Evolutionary conservation across 495 filamentous ascomycete genomes (phyloP), one percentile per base, ranked within the genome.

Genomic region (Cairneyella variabilis): DNA sequence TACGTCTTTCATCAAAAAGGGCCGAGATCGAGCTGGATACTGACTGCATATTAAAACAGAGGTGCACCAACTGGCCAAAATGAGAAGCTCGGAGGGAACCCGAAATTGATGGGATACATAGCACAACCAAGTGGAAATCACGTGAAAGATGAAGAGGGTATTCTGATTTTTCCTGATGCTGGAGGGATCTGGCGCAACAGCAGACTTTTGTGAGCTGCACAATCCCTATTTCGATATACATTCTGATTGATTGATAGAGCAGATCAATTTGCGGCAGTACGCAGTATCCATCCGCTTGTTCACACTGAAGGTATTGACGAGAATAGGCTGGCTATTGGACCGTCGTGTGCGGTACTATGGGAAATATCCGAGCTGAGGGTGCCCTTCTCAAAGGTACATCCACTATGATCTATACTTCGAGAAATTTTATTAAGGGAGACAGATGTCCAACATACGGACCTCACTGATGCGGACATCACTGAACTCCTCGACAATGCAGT

Each of bases 161-260:
- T 82, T 42, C 66, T 80, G 45, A 68, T 73, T 66, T 56, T 87
- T 32, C 76, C 82, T 28, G 85, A 89, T 57, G 76, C 86, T 63
- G 75, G 85, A 60, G 78, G 85, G 54, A 77, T 88, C 64, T 89
- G 80, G 75, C 71, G 78, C 65, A 93, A 92, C 71, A 71, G 79
- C 65, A 76, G 49, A 44, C 48, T 51, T 44, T 18, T 52, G 37
- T 52, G 25, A 30, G 49, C 20, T 28, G 4, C 12, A 10, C 20
- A 17, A 12, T 38, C 10, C 22, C 6, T 21, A 22, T 36, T 2
- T 16, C 18, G 9, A 9, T 21, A 9, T 21, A 12, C n/a, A 17
- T 21, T 5, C 36, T 30, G 20, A 49, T 34, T 17, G 38, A 21
- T 88, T 72, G 79, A 92, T 32, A 70, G 90, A 47, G 88, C 89